Evolutionary conservation across 768 basidiomycete genomes (phyloP).

Genomic region (Lactarius sp.): DNA sequence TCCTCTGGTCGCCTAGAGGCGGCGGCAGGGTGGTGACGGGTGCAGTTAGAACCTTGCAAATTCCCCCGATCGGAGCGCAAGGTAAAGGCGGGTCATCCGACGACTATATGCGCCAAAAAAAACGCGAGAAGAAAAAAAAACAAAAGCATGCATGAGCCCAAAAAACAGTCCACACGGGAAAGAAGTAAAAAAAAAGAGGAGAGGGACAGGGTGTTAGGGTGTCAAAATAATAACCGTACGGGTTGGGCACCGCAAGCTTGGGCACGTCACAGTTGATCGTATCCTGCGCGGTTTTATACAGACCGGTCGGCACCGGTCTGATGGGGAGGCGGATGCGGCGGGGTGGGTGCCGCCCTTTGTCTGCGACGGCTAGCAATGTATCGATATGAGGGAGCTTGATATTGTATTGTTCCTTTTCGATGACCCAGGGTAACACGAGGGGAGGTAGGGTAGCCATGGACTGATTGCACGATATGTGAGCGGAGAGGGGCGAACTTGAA

Average conservation of each 20-base stretch:
- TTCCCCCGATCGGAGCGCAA: neutral
- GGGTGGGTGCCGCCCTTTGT: constrained; percentile 11
- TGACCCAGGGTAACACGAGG: constrained; percentile 15
- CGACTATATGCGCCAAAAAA: neutral
- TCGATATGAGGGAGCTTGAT: constrained; percentile 14
- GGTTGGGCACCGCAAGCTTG: constrained; percentile 11
- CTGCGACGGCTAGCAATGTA: constrained; percentile 9
- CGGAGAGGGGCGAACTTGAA: neutral
- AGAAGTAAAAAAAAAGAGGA: neutral
- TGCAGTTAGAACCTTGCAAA: neutral
- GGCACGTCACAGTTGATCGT: constrained; percentile 12
- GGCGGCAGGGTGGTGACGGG: too few relatives aligned
- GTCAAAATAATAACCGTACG: neutral
- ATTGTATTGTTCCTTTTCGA: constrained; percentile 6
- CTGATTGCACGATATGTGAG: neutral
- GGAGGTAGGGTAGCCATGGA: constrained; percentile 3
- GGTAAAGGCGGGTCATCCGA: neutral
- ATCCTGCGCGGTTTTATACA: constrained; percentile 19
- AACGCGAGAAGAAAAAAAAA: too few relatives aligned
- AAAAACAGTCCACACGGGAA: neutral
- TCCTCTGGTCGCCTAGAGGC: too few relatives aligned
- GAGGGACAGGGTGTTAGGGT: neutral
- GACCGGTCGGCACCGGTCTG: constrained; percentile 12
- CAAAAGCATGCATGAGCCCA: neutral
- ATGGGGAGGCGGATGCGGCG: constrained; percentile 5